Evolutionary conservation across 495 filamentous ascomycete genomes (phyloP).

Genomic region (Daldinia childiae): DNA sequence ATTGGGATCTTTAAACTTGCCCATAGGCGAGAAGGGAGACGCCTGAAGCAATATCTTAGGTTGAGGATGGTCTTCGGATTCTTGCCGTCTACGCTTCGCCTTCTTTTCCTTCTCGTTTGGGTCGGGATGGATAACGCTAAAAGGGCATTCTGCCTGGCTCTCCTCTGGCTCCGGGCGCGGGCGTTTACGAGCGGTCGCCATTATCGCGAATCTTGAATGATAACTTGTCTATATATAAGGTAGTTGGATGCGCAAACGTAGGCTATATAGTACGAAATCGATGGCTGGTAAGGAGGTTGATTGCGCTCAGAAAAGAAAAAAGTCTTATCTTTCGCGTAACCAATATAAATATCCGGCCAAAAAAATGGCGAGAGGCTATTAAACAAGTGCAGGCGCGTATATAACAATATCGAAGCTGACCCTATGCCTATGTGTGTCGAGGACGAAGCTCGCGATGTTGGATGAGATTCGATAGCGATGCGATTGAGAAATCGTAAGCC

Average conservation of each 20-base stretch:
- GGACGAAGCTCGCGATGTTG: conserved; percentile 16
- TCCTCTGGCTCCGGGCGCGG: conserved; percentile 53
- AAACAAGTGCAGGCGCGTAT: neutral
- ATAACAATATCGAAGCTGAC: conserved; percentile 5
- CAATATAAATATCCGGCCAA: neutral
- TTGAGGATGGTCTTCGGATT: conserved; percentile 51
- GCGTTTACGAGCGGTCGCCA: conserved; percentile 57
- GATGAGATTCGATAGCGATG: conserved; percentile 29
- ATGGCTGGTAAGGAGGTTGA: neutral
- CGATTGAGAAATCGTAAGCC: conserved; percentile 41
- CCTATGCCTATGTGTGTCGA: neutral
- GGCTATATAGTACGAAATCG: neutral
- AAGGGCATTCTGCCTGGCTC: conserved; percentile 52
- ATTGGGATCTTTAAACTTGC: conserved; percentile 57
- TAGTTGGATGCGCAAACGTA: conserved; percentile 14
- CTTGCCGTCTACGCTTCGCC: conserved; percentile 57
- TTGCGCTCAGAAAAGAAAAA: conserved; percentile 8
- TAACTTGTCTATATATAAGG: neutral
- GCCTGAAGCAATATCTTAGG: conserved; percentile 52
- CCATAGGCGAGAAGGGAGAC: conserved; percentile 56
- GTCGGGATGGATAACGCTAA: conserved; percentile 46
- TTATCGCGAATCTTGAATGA: conserved; percentile 22
- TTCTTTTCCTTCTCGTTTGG: conserved; percentile 53
- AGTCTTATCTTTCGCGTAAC: conserved; percentile 11
- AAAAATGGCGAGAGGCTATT: conserved; percentile 8